Evolutionary conservation across 345 rosid genomes (phyloP), one percentile per base, ranked within the genome.

Genomic region (Physaria fendleri): DNA sequence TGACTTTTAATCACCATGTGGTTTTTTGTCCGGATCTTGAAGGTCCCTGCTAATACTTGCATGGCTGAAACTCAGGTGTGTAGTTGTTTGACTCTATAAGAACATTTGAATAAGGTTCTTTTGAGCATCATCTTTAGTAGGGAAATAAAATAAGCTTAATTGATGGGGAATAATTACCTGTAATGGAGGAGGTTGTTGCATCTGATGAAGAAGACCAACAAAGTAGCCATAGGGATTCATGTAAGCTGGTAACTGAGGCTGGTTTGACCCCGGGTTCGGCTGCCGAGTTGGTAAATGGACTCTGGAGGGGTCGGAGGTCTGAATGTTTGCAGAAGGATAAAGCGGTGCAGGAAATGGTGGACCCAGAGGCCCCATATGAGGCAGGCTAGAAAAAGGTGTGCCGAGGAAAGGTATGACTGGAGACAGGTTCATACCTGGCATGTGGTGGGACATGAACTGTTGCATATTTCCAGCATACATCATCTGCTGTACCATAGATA

Each of bases 401-500:
- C 57, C 50, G 0, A 20, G 64, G 25, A 24, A 42, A 18, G 61
- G 61, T 35, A 15, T 16, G 5, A 35, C 44, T 5, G 73, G 67
- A 22, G 69, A 64, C 38, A 17, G 37, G 51, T 63, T 54, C 69
- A 43, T 20, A 23, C 46, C 61, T 77, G 23, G 79, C 76, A 77
- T 69, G 39, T 80, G n/a, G n/a, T n/a, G 50, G 52, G 93, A 71
- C 75, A 83, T 73, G 67, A 69, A 76, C 33, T 59, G 81, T 70
- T 75, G 85, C 71, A 21, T 42, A 20, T 79, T 61, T 1, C 79
- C 77, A 0, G 81, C 77, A 66, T 69, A 77, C 83, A 77, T 85
- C 86, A 76, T 69, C 0, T 6, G 56, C 0, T 82, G 65, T 71
- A 87, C 84, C 78, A 50, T 71, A 24, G 84, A 83, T 83, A 83